Base-by-base conservation (phyloP, 1,284 basidiomycete species). In the Fistulinella cinereoalba region DNA sequence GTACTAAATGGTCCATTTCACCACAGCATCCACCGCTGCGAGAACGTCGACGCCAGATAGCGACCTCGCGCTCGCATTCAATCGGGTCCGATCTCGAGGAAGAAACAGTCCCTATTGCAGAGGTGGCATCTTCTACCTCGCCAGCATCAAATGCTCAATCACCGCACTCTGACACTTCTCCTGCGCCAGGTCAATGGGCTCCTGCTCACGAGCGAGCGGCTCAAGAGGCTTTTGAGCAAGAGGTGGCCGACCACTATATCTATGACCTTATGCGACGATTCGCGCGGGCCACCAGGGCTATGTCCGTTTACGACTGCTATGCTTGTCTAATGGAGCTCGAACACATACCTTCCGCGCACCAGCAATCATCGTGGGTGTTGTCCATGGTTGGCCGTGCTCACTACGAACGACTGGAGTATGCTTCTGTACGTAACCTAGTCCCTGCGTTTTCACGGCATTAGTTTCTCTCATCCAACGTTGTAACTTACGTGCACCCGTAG, bases 391-490 rank as follows among this genome's bases (percentile, higher is more conserved):
- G 88, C 6, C 80, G 83, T 64, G 88, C 89, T 31, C 85, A 91
- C 62, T 96, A 92, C 67, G 93, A 96, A 66, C 78, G 82, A 65
- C 79, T 86, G 50, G 86, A 96, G 62, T 96, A 95, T 70, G 74
- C 80, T 52, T 79, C 85, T 68, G 93, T 96, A 69, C 64, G 88
- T 80, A 46, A 67, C 41, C 29, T 41, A 19, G 43, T 43, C 45
- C 12, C 36, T 37, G 36, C 36, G 28, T 38, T 51, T 36, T 45
- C 48, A 41, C 29, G 42, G 32, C 22, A 44, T 43, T 41, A 38
- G 49, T 41, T 46, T 39, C 25, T 38, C 32, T 39, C 41, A 46
- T 52, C 47, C 40, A 50, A 55, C 53, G 50, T 36, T 53, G 49
- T 52, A 51, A 64, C 62, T 61, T 55, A 65, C 49, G 44, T 61